A percentile compares a stretch with the other conserved stretches of the same genome.
Conservation (phyloP, 1,284 basidiomycete species). For the Gastroboletus turbinatus region DNA sequence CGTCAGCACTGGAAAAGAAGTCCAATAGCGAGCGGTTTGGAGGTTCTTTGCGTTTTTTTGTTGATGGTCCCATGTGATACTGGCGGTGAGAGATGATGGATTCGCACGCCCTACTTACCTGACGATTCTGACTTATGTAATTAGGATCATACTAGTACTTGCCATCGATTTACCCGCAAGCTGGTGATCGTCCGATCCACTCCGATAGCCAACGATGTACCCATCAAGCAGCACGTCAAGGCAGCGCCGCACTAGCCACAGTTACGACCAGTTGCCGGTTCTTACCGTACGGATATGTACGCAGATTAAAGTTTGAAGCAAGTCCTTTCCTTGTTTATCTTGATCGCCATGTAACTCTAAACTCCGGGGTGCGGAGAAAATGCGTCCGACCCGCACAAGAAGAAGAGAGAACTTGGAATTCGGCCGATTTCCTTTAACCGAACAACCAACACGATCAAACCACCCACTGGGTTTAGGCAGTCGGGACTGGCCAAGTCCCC, state of each 20-base stretch:
- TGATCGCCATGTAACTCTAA: background rate
- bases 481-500: no score
- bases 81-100: background rate
- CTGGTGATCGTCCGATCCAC: no score
- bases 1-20: conserved; percentile 44
- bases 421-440: background rate
- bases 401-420: background rate
- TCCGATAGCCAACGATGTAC: no score
- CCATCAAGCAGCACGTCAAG: no score
- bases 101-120: background rate
- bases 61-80: conserved; percentile 30
- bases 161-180: no score
- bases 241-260: background rate
- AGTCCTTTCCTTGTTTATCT: background rate
- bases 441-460: background rate
- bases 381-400: background rate
- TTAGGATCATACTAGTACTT: no score
- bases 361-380: background rate
- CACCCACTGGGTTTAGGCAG: no score
- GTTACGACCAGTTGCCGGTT: background rate
- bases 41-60: conserved; percentile 44
- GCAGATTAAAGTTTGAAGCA: background rate
- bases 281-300: background rate
- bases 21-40: conserved; percentile 47
- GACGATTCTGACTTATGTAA: no score